phyloP scores from a whole-genome alignment of 176 grass and related monocot genomes.

The Zizania latifolia region DNA sequence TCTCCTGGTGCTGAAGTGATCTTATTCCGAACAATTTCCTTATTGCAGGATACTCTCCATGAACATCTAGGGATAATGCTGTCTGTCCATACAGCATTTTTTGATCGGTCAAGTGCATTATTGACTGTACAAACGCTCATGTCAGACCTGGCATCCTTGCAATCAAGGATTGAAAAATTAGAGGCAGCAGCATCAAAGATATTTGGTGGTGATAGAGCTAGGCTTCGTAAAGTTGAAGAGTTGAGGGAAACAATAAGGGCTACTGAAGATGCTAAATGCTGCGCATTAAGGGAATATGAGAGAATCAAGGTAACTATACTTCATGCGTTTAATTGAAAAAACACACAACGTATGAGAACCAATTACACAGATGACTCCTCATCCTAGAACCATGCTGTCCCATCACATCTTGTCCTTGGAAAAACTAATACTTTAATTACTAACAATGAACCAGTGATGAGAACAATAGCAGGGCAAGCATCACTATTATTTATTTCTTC shows the following conservation, averaged over 20 bases:
- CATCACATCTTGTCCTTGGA: neutral
- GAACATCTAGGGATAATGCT: slow-evolving; percentile 92
- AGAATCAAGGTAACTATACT: slow-evolving; percentile 83
- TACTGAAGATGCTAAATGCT: slow-evolving; percentile 87
- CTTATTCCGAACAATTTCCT: slow-evolving; percentile 4
- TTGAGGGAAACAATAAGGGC: slow-evolving; percentile 73
- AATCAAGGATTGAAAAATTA: slow-evolving; percentile 73
- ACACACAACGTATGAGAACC: no score
- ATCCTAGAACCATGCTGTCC: neutral
- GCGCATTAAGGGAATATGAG: slow-evolving; percentile 80
- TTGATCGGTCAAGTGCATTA: slow-evolving; percentile 82
- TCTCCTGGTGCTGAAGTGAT: slow-evolving; percentile 11
- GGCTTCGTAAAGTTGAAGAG: slow-evolving; percentile 70
- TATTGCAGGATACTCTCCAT: slow-evolving; percentile 81
- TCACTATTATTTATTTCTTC: neutral
- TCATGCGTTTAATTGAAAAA: neutral
- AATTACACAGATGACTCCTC: neutral
- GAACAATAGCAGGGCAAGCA: neutral
- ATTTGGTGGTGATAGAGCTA: slow-evolving; percentile 89
- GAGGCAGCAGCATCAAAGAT: slow-evolving; percentile 85
- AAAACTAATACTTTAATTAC: neutral
- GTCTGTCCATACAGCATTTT: slow-evolving; percentile 82
- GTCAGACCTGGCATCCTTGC: slow-evolving; percentile 80
- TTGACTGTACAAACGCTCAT: slow-evolving; percentile 91
- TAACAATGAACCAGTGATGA: neutral